Evolutionary conservation across 164 flowering plant genomes (phyloP), one percentile per base, ranked within the genome.

Genomic region (Macadamia integrifolia): DNA sequence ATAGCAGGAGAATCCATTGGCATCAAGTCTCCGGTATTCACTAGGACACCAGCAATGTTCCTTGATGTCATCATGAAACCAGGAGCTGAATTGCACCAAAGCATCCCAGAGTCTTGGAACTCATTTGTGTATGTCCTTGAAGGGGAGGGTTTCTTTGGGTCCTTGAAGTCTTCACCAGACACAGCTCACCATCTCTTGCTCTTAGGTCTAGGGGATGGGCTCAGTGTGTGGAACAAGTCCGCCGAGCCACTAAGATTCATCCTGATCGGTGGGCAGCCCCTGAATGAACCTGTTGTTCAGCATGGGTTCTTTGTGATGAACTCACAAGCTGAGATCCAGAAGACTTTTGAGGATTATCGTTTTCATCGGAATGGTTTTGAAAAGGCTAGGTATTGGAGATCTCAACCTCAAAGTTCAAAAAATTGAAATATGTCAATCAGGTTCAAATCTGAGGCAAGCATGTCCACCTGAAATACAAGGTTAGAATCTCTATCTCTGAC

Each of bases 1-100:
- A 86, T 93, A 56, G 98, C 98, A 35, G 97, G 98, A 35, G 96
- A 93, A 77, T 65, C 96, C n/a, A 81, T 91, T 91, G 97, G 97
- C 10, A 80, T 83, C 3, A 70, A 61, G 7, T 93, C 97, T 29
- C 89, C 95, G 3, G 87, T 93, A 15, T 90, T 83, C 82, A 90
- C 97, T 1, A 61, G 92, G 62, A 93, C 97, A 0, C 98, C 98
- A 9, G 81, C 93, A 67, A 89, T 91, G 91, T 93, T 64, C 75
- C 77, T 93, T 11, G 97, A 88, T 75, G 91, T 89, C 79, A 86
- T 87, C 10, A 67, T 89, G 5, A 66, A 78, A 68, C 89, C 96
- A 1, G 75, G 77, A 62, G 80, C 94, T 18, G 80, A 86, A 29
- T 0, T 78, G 66, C 81, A 89, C 40, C 97, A 91, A 69, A 64